These are phyloP conservation scores for Ilex aquifolium DNA, from an alignment of 257 asterid species.

Conservation along the genomic window DNA sequence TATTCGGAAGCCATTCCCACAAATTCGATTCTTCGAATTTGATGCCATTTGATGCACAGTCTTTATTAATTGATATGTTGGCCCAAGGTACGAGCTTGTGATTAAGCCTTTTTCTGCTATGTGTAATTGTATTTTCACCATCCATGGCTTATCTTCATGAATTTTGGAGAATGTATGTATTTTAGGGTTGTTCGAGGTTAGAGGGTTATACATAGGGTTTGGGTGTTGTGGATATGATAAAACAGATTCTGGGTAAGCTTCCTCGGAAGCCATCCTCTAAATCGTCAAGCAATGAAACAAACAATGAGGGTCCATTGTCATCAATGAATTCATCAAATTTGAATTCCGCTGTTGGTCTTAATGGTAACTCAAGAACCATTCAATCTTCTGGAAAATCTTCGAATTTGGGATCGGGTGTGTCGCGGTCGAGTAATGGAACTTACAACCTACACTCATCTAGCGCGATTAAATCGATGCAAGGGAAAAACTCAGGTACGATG, in stretches of 20 bases:
- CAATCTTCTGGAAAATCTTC: constrained; percentile 7
- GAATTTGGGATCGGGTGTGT: constrained; percentile 13
- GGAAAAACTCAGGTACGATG: constrained; percentile 7
- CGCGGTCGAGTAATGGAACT: constrained; percentile 30
- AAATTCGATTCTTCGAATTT: no score
- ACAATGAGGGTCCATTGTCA: not conserved
- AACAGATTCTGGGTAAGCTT: constrained; percentile 23
- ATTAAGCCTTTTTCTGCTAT: not conserved
- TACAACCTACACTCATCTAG: not conserved
- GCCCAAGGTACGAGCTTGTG: not conserved
- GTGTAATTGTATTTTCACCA: not conserved
- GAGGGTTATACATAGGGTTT: not conserved
- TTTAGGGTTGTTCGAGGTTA: not conserved
- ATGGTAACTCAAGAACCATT: constrained; percentile 3
- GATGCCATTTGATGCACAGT: not conserved
- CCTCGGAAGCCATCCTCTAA: constrained; percentile 17
- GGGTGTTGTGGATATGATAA: constrained; percentile 16
- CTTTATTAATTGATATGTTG: not conserved
- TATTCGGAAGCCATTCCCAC: no score
- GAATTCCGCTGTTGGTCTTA: constrained; percentile 4
- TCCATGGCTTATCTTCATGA: not conserved
- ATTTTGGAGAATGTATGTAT: not conserved
- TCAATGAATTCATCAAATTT: constrained; percentile 11
- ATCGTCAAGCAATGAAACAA: constrained; percentile 2
- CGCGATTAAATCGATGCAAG: constrained; percentile 10